Percentiles rank a stretch among this genome's conserved stretches.
phyloP scores from a whole-genome alignment of 192 early-diverging fungal genomes.

The Coemansia sp. region DNA sequence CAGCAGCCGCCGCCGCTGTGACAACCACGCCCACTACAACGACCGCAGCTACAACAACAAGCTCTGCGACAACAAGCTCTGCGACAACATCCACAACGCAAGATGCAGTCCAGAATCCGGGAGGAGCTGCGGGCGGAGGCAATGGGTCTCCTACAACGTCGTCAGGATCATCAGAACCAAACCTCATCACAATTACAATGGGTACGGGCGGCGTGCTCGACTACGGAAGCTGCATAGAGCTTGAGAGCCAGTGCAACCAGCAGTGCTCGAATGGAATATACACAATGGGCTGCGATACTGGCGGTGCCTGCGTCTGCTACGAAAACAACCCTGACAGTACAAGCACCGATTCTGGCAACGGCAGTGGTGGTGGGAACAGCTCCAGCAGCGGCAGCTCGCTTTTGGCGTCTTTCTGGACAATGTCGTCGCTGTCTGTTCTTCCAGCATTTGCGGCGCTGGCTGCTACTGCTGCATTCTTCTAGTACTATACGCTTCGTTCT shows the following conservation, averaged over 20 bases:
- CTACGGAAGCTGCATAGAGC: constrained; percentile 37
- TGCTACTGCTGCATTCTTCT: constrained; percentile 27
- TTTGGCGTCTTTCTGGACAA: not conserved
- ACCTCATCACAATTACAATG: constrained; percentile 39
- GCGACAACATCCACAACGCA: not conserved
- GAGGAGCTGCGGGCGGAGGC: constrained; percentile 36
- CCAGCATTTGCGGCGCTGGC: constrained; percentile 28
- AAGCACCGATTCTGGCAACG: constrained; percentile 6
- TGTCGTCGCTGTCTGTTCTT: constrained; percentile 16
- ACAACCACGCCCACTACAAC: not conserved
- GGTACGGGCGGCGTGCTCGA: constrained; percentile 45
- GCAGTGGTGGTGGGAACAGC: not conserved
- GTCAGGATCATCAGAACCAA: constrained; percentile 13
- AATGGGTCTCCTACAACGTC: constrained; percentile 20
- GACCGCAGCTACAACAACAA: not conserved
- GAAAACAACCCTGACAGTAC: constrained; percentile 22
- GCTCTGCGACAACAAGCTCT: not conserved
- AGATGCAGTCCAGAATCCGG: constrained; percentile 6
- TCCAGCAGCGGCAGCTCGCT: not conserved
- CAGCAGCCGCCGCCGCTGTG: constrained; percentile 3
- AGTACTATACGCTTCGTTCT: too few relatives aligned
- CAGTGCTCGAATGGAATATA: constrained; percentile 42
- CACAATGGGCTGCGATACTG: constrained; percentile 42
- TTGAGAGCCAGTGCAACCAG: constrained; percentile 48
- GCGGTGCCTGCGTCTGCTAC: constrained; percentile 50